Base-by-base conservation (phyloP, 2,329 filamentous ascomycete species). In the Meredithiella fracta region DNA sequence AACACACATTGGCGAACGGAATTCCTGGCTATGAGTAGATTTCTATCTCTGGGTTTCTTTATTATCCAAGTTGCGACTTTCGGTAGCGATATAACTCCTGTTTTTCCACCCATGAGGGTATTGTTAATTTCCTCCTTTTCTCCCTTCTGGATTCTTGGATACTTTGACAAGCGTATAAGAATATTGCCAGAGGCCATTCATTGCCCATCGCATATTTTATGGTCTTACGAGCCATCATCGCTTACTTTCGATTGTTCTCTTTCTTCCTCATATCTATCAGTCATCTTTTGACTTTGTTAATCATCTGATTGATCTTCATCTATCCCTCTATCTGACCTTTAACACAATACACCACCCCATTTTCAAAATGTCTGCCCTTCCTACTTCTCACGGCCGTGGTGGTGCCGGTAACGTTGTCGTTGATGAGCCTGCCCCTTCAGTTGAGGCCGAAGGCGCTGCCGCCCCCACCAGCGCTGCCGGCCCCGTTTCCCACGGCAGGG, bases 341-440 rank as follows among this genome's bases (percentile, higher is more conserved):
- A 3, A 22, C 40, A 2, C 20, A 9, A n/a, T 44, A 3, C 40
- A 82, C 22, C 77, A 78, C 47, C 73, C 75, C 51, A 69, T 64
- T 17, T 78, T 78, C 22, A 72, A 71, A 67, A 57, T 62, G 49
- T 3, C 49, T 51, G 11, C 49, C 11, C 61, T 68, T 53, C 76
- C 79, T 64, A 73, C 79, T 55, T 80, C 77, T 14, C 77, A 80
- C 68, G 78, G 78, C 62, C 76, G 78, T 60, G 78, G 78, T 59
- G 78, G 78, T 62, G 76, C 75, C 20, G 79, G 79, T 63, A 82
- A 82, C 67, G 79, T 82, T 66, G 73, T 71, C 60, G 63, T 68
- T 31, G 51, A 67, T 3, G 59, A 62, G 11, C 63, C 66, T 50
- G 75, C 77, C 62, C 66, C 64, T 26, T 77, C 81, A 67, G 64